These are phyloP conservation scores for Hypomontagnella submonticulosa DNA, from an alignment of 495 filamentous ascomycete genomes.

Conservation along the genomic window DNA sequence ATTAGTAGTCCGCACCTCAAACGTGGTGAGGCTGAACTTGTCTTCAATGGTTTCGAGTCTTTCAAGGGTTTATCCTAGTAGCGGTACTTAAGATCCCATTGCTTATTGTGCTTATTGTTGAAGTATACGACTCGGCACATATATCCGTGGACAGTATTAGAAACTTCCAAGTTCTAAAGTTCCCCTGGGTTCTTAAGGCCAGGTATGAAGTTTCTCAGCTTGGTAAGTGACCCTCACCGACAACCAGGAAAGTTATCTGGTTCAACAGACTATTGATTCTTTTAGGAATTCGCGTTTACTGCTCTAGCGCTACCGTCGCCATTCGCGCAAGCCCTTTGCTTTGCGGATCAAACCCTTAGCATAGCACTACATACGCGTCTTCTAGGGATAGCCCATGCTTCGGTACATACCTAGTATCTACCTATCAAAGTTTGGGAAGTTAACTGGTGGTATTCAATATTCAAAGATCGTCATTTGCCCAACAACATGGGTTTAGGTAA, in stretches of 20 bases:
- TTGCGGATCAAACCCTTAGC: constrained; percentile 15
- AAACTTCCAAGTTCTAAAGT: no score
- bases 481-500: constrained; percentile 23
- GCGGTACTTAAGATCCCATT: constrained; percentile 1
- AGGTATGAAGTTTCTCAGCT: neutral
- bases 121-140: constrained; percentile 24
- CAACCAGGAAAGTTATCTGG: constrained; percentile 1
- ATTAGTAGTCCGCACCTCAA: constrained; percentile 16
- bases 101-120: constrained; percentile 23
- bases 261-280: constrained; percentile 6
- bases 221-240: neutral
- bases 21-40: constrained; percentile 35
- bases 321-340: constrained; percentile 12
- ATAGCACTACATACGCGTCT: constrained; percentile 1
- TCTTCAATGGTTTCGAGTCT: constrained; percentile 34
- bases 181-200: no score
- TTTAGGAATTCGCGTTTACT: constrained; percentile 13
- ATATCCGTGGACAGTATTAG: neutral
- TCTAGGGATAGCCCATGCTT: constrained; percentile 25
- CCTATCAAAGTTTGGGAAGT: neutral
- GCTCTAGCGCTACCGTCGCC: constrained; percentile 1
- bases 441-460: neutral
- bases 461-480: constrained; percentile 22
- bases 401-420: constrained; percentile 25
- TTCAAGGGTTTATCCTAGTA: constrained; percentile 22